A percentile compares a stretch with the other conserved stretches of the same genome.
Evolutionary conservation across 352 stramenopile species (phyloP).

Genomic region (Phytophthora podocarpi): DNA sequence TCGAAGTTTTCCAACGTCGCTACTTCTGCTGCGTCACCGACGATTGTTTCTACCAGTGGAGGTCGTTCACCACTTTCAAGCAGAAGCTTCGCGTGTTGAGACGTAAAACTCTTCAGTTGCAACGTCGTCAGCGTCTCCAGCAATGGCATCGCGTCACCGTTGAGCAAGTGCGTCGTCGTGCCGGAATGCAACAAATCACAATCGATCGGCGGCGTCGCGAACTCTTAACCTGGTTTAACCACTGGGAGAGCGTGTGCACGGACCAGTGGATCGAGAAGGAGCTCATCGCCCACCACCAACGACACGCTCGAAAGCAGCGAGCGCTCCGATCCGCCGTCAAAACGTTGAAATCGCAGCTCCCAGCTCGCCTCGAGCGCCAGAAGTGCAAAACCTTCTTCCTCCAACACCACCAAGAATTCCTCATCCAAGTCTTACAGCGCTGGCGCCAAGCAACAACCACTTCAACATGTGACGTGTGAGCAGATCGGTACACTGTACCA

Average conservation of each 20-base stretch:
- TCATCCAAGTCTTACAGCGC: constrained; percentile 15
- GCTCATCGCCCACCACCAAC: constrained; percentile 37
- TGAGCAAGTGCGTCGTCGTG: neutral
- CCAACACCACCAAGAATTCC: constrained; percentile 2
- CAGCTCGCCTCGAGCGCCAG: constrained; percentile 17
- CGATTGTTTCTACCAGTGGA: constrained; percentile 38
- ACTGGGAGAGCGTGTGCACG: constrained; percentile 62
- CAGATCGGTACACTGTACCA: constrained; percentile 24
- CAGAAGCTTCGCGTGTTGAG: constrained; percentile 23
- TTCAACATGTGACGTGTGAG: constrained; percentile 38
- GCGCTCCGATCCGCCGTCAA: constrained; percentile 5
- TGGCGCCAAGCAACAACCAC: constrained; percentile 9
- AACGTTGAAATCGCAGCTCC: constrained; percentile 24
- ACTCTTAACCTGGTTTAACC: constrained; percentile 29
- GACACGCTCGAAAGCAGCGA: constrained; percentile 17
- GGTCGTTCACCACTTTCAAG: constrained; percentile 22
- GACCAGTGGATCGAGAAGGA: constrained; percentile 43
- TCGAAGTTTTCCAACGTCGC: constrained; percentile 23
- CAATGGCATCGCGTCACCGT: constrained; percentile 23
- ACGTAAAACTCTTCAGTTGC: neutral
- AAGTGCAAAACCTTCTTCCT: constrained; percentile 23
- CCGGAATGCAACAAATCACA: constrained; percentile 13
- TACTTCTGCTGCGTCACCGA: constrained; percentile 31
- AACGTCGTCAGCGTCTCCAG: constrained; percentile 20
- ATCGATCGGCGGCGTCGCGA: constrained; percentile 4